Base-by-base conservation (phyloP, 306 rosid species). In the Lupinus albus region DNA sequence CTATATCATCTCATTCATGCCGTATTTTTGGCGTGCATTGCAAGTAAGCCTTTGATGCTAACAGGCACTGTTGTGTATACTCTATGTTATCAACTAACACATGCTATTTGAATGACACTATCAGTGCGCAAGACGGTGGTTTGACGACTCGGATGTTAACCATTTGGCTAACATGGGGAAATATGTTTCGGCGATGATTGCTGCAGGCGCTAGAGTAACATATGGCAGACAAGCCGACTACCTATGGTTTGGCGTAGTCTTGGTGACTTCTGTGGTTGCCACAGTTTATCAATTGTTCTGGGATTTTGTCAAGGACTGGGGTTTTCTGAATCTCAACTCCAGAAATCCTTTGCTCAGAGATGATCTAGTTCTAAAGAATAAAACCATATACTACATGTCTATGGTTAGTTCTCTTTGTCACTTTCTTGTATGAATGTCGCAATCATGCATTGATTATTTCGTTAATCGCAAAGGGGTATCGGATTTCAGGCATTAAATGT, bases 221-320 rank as follows among this genome's bases (percentile, higher is more conserved):
- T 90, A 86, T 42, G 46, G 74, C 1, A 68, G 86, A 41, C 84
- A 68, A 38, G 35, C 38, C 1, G 59, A 68, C 67, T 54, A 39
- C 56, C 12, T 90, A 4, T 81, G 91, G 99, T 70, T 88, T 62
- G 67, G 70, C 21, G 45, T 86, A 3, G 91, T 84, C 45, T 59
- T 88, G 64, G 57, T 84, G 70, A 85, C 96, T 30, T 94, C 96
- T 39, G 83, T 67, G 28, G 64, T 76, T 61, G 95, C 99, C 4
- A 94, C 99, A 33, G 7, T 82, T 7, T 94, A 94, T 69, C 99
- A 88, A 69, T 58, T 88, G 60, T 94, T 90, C 69, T 94, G 99
- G 99, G 99, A 94, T 68, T 94, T 94, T 71, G 92, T 78, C 32
- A 86, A 44, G 82, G 99, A 94, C 44, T 94, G 99, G 99, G 99